Conservation (phyloP, 345 rosid genomes). For the Mallotus nudiflorus region DNA sequence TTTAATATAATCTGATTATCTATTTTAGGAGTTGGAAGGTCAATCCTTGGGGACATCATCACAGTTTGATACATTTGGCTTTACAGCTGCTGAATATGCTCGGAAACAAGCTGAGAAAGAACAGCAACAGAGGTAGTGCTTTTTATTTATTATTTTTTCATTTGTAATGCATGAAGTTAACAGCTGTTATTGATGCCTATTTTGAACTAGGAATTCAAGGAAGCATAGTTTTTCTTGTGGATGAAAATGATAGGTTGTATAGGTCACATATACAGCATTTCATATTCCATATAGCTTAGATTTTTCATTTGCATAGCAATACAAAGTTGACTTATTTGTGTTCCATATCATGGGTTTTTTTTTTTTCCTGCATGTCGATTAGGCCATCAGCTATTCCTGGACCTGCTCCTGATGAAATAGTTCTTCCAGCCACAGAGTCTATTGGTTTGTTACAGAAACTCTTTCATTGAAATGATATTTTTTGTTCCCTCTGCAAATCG, state of each 20-base stretch:
- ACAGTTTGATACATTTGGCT: constrained; percentile 97
- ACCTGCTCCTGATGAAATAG: constrained; percentile 82
- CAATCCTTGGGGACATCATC: constrained; percentile 64
- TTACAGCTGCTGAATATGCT: constrained; percentile 82
- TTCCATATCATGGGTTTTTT: no score
- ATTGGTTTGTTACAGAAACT: constrained; percentile 58
- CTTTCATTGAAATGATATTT: neutral
- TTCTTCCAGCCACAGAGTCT: constrained; percentile 85
- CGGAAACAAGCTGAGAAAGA: constrained; percentile 90
- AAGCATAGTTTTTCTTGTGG: neutral
- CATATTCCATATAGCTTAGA: neutral
- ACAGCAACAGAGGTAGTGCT: constrained; percentile 67
- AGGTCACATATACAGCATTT: neutral
- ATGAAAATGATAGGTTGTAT: neutral
- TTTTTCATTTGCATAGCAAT: neutral
- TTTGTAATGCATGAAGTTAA: constrained; percentile 18
- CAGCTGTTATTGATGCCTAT: constrained; percentile 5
- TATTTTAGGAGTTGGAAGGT: constrained; percentile 77
- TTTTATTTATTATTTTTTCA: constrained; percentile 15
- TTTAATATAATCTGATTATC: constrained; percentile 17
- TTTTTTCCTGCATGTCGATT: constrained; percentile 10
- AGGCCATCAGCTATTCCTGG: constrained; percentile 98
- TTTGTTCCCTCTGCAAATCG: constrained; percentile 4
- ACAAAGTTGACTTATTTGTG: no score
- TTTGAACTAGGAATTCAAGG: neutral